Evolutionary conservation across 345 rosid species (phyloP).

Genomic region (Clausena lansium): DNA sequence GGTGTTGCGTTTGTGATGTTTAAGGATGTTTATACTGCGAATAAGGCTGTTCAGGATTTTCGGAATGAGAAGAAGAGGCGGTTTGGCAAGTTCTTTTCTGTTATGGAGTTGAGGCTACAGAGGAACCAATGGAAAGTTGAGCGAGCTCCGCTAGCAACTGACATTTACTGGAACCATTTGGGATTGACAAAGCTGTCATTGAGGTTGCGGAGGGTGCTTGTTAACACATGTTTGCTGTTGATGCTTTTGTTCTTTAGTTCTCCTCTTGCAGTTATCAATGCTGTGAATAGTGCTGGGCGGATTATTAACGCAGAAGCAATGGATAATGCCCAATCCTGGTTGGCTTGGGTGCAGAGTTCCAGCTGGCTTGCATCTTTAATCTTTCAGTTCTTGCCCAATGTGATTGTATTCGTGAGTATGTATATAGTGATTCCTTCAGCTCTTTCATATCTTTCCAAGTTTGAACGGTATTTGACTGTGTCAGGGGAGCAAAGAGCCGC

Average conservation of each 20-base stretch:
- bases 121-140: conserved; percentile 99
- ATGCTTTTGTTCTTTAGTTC: conserved; percentile 91
- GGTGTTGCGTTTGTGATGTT: conserved; percentile 93
- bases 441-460: conserved; percentile 89
- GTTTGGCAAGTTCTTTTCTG: conserved; percentile 82
- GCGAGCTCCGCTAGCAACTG: conserved; percentile 92
- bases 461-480: conserved; percentile 84
- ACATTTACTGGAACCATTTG: conserved; percentile 95
- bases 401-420: conserved; percentile 91
- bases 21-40: conserved; percentile 93
- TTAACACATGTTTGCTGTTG: conserved; percentile 76
- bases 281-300: conserved; percentile 78
- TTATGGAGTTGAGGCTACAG: conserved; percentile 77
- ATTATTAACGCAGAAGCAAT: conserved; percentile 91
- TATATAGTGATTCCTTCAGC: conserved; percentile 86
- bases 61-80: conserved; percentile 72
- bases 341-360: conserved; percentile 88
- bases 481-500: conserved; percentile 95
- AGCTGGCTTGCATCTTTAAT: conserved; percentile 91
- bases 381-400: conserved; percentile 92
- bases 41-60: conserved; percentile 89
- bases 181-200: conserved; percentile 77
- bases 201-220: conserved; percentile 67
- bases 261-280: conserved; percentile 84
- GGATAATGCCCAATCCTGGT: conserved; percentile 87